Evolutionary conservation across 1,284 basidiomycete species (phyloP).

Genomic region (Limonomyces culmigenus): DNA sequence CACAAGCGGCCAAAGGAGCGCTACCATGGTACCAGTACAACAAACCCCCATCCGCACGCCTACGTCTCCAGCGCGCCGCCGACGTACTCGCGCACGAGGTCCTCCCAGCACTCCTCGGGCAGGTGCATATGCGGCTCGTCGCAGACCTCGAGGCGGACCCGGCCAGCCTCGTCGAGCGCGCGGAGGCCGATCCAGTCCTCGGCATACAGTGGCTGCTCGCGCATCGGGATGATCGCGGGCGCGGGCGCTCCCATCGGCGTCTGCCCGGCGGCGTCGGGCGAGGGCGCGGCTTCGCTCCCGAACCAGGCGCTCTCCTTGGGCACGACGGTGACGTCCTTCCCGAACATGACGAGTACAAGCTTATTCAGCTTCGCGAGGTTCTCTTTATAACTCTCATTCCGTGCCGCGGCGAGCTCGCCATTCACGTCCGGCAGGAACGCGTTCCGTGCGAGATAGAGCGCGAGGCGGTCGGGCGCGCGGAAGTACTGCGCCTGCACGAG

Average conservation of each 20-base stretch:
- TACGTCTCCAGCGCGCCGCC: constrained; percentile 17
- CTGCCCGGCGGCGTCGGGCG: constrained; percentile 3
- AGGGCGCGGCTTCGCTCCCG: constrained; percentile 37
- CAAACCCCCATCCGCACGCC: too few relatives aligned
- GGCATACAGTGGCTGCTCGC: constrained; percentile 57
- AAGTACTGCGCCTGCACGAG: constrained; percentile 90
- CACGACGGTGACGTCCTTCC: constrained; percentile 59
- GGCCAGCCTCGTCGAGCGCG: constrained; percentile 53
- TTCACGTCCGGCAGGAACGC: constrained; percentile 61
- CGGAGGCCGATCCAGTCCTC: constrained; percentile 85
- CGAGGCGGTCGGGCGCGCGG: constrained; percentile 67
- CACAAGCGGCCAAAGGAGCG: too few relatives aligned
- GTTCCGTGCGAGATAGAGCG: constrained; percentile 55
- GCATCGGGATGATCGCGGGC: constrained; percentile 52
- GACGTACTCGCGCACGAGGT: constrained; percentile 27
- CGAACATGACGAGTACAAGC: constrained; percentile 52
- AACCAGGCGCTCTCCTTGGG: constrained; percentile 81
- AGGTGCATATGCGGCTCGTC: constrained; percentile 79
- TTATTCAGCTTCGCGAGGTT: constrained; percentile 42
- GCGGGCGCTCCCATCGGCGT: neutral
- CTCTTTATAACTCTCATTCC: constrained; percentile 42
- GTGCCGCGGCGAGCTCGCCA: constrained; percentile 34
- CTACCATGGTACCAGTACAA: too few relatives aligned
- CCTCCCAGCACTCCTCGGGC: constrained; percentile 36
- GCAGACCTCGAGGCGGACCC: constrained; percentile 52